Conservation (phyloP, 805 yeast species). For the Cyberlindnera maritima region DNA sequence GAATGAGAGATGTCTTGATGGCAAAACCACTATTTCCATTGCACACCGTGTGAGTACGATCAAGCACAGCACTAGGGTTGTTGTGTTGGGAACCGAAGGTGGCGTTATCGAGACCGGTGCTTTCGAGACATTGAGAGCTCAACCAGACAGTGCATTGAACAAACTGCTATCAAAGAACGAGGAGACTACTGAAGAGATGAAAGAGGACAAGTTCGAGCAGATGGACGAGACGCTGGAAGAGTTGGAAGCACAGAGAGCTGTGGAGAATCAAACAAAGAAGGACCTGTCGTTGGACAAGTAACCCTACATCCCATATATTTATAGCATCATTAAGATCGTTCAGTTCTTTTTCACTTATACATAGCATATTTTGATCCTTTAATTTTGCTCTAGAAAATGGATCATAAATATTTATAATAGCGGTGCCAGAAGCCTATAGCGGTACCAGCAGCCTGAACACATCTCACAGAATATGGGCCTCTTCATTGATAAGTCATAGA, state of each 20-base stretch:
- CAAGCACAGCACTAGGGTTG: slow-evolving; percentile 72
- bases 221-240: not conserved
- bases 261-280: not conserved
- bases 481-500: no score
- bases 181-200: slow-evolving; percentile 2
- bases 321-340: no score
- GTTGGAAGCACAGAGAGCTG: not conserved
- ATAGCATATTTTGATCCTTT: no score
- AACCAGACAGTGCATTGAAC: slow-evolving; percentile 35
- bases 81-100: slow-evolving; percentile 75
- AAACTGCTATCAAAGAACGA: slow-evolving; percentile 33
- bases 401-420: no score
- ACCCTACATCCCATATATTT: not conserved
- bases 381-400: no score
- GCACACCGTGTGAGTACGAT: slow-evolving; percentile 92
- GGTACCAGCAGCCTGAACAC: no score
- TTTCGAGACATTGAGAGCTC: slow-evolving; percentile 48
- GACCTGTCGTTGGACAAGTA: not conserved
- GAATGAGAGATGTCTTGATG: slow-evolving; percentile 47
- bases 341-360: no score
- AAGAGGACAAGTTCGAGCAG: not conserved
- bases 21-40: slow-evolving; percentile 78
- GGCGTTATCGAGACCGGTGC: slow-evolving; percentile 70
- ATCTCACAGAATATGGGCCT: no score
- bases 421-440: no score